Percentiles rank a stretch among this genome's conserved stretches.
Evolutionary conservation across 495 filamentous ascomycete genomes (phyloP).

Genomic region (Hypoxylon perforatum): DNA sequence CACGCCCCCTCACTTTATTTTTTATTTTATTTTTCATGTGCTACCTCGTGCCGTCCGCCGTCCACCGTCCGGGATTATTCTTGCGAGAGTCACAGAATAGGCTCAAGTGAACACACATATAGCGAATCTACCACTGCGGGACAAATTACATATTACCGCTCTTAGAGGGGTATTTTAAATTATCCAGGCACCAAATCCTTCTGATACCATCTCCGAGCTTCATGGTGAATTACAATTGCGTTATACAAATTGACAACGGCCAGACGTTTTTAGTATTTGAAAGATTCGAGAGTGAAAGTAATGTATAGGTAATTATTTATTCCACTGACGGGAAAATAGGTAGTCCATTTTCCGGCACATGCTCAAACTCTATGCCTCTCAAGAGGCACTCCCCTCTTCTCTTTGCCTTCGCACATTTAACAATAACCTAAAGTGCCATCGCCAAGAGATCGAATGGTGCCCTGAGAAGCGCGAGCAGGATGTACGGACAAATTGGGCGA

Average conservation of each 20-base stretch:
- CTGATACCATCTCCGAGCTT: slow-evolving; percentile 28
- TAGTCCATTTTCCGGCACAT: slow-evolving; percentile 17
- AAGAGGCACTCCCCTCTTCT: slow-evolving; percentile 4
- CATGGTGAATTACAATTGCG: slow-evolving; percentile 21
- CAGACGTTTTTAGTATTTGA: not conserved
- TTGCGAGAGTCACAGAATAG: slow-evolving; percentile 31
- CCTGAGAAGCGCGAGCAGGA: slow-evolving; percentile 22
- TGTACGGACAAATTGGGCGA: slow-evolving; percentile 28
- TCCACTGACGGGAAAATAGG: slow-evolving; percentile 8
- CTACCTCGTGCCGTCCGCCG: slow-evolving; percentile 22
- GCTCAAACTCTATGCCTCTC: slow-evolving; percentile 12
- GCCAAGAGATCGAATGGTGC: slow-evolving; percentile 44
- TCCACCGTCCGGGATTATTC: slow-evolving; percentile 31
- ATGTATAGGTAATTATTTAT: not conserved
- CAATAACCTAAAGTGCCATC: slow-evolving; percentile 45
- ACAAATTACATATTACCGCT: slow-evolving; percentile 30
- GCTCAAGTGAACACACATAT: slow-evolving; percentile 26
- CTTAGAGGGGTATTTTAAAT: slow-evolving; percentile 19
- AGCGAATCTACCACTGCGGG: slow-evolving; percentile 19
- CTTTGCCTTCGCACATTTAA: slow-evolving; percentile 37
- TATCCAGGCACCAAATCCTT: slow-evolving; percentile 15
- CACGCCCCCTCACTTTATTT: slow-evolving; percentile 20
- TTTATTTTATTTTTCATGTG: slow-evolving; percentile 13
- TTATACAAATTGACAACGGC: not conserved
- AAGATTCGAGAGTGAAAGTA: not conserved